Base-by-base conservation (phyloP, 306 rosid species). In the Gleditsia sinensis region DNA sequence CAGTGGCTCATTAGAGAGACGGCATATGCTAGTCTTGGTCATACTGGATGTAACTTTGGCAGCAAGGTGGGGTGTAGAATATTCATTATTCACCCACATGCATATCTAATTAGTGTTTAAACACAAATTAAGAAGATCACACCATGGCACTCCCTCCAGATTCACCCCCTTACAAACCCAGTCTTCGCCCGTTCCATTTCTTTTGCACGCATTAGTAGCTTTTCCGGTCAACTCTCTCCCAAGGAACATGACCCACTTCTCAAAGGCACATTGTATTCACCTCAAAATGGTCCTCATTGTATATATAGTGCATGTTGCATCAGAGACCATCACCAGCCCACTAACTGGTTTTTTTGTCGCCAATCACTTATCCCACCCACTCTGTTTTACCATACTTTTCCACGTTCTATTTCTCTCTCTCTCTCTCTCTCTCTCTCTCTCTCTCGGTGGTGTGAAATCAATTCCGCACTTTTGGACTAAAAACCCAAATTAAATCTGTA, bases 241-340 rank as follows among this genome's bases (percentile, higher is more conserved):
- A n/a, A n/a, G n/a, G n/a, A n/a, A n/a, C n/a, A n/a, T n/a, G 67
- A n/a, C 54, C 67, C 67, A 46, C 65, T 51, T 28, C 9, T 61
- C 12, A 71, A 55, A 23, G 17, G 7, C 72, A 9, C 8, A 14
- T 9, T 12, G 30, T 13, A 40, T 60, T 67, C 60, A 39, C 43
- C 57, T 12, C 11, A 13, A 42, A 78, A 50, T 4, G n/a, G 24
- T 37, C 42, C 17, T 42, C 17, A 24, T 33, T 7, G 56, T 30
- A n/a, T 53, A 7, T n/a, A 0, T 37, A 71, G 83, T 76, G 84
- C 65, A 62, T 16, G 66, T 33, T 73, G 75, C 72, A 84, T 87
- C 80, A 62, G 66, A 81, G 20, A 32, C 72, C 75, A 83, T 42
- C 51, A 10, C 14, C 9, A 12, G 1, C 5, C 3, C 60, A 76